phyloP scores from a whole-genome alignment of 176 grass and related monocot species.

The Oryza brachyantha region DNA sequence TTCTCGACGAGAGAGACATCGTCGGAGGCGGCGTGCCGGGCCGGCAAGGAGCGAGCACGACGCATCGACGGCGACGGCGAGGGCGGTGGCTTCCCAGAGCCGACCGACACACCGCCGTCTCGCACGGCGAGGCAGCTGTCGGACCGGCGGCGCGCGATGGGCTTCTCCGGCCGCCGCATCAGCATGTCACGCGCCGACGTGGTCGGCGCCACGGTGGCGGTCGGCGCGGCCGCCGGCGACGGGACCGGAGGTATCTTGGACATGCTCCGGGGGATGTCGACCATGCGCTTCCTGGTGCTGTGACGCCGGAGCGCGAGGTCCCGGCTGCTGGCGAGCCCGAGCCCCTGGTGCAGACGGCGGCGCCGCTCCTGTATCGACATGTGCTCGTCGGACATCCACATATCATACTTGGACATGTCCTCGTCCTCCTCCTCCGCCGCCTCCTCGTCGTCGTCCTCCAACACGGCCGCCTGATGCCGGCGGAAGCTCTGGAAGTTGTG shows the following conservation, averaged over 20 bases:
- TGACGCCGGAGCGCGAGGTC: constrained; percentile 49
- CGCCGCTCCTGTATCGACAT: constrained; percentile 87
- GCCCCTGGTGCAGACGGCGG: constrained; percentile 72
- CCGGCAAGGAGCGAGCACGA: constrained; percentile 30
- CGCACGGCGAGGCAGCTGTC: constrained; percentile 33
- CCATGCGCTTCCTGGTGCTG: constrained; percentile 45
- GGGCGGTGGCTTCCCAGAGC: neutral
- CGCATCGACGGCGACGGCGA: neutral
- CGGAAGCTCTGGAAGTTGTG: constrained; percentile 43
- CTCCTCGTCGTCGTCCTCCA: constrained; percentile 36
- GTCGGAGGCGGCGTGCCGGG: constrained; percentile 4
- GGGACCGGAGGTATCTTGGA: neutral
- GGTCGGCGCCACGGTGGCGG: neutral
- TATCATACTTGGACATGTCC: constrained; percentile 51
- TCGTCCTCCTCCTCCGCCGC: constrained; percentile 38
- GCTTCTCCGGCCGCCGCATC: neutral
- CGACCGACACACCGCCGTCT: neutral
- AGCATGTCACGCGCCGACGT: neutral
- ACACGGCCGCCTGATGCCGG: constrained; percentile 30
- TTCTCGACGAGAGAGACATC: neutral
- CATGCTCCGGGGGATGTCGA: constrained; percentile 11
- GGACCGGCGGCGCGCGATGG: constrained; percentile 35
- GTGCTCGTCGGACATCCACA: constrained; percentile 83
- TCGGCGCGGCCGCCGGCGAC: neutral
- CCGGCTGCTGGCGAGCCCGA: constrained; percentile 62